These are phyloP conservation scores for Jatropha podagrica DNA, from an alignment of 441 rosid species.

Conservation along the genomic window DNA sequence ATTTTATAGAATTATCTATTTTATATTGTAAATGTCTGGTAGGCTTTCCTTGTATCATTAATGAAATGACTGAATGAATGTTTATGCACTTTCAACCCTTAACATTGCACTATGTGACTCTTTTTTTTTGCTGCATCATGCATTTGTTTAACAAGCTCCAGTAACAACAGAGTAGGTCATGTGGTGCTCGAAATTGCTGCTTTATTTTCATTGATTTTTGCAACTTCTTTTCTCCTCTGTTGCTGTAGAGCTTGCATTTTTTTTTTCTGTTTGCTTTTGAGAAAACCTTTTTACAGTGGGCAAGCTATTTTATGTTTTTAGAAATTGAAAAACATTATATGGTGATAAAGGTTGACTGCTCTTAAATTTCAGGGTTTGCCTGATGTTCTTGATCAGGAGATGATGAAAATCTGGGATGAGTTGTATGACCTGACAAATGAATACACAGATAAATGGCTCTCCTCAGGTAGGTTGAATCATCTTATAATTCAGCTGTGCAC, in stretches of 20 bases:
- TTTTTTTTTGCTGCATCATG: neutral
- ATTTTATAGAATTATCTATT: neutral
- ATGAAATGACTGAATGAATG: conserved; percentile 1
- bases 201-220: neutral
- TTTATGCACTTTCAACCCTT: neutral
- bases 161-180: neutral
- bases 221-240: neutral
- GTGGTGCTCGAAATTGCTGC: conserved; percentile 4
- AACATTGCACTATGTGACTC: no score
- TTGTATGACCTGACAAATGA: conserved; percentile 72
- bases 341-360: conserved; percentile 5
- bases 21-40: neutral
- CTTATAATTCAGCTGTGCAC: conserved; percentile 1
- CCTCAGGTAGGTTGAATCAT: conserved; percentile 55
- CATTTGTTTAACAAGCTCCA: conserved; percentile 4
- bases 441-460: conserved; percentile 81
- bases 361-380: conserved; percentile 59
- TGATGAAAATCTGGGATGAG: conserved; percentile 48
- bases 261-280: conserved; percentile 5
- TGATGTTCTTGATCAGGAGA: conserved; percentile 46
- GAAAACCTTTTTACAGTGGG: neutral
- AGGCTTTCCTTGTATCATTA: neutral
- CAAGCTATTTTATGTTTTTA: neutral
- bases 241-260: conserved; percentile 1
- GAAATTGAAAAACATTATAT: conserved; percentile 3